A percentile compares a stretch with the other conserved stretches of the same genome.
These are phyloP conservation scores for Podospora appendiculata DNA, from an alignment of 495 filamentous ascomycete genomes.

Conservation along the genomic window DNA sequence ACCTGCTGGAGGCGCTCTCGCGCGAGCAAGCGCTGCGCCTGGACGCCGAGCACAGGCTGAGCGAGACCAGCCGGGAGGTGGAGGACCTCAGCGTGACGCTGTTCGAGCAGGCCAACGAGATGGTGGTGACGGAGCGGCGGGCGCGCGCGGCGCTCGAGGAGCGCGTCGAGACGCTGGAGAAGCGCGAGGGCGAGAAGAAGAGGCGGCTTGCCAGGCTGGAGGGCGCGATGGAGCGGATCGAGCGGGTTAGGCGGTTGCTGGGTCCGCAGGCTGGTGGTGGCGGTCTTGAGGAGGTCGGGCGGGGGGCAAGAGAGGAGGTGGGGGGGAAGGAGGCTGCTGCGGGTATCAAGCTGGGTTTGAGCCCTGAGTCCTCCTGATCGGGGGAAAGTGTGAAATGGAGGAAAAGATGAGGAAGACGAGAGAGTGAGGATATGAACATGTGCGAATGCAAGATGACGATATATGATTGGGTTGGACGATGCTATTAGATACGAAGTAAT, in stretches of 20 bases:
- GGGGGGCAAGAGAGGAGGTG: not conserved
- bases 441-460: no score
- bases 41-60: conserved; percentile 66
- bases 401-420: no score
- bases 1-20: conserved; percentile 61
- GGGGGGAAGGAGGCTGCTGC: not conserved
- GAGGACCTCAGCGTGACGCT: conserved; percentile 82
- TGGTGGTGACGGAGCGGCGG: conserved; percentile 86
- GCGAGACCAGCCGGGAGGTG: conserved; percentile 66
- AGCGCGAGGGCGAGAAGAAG: conserved; percentile 63
- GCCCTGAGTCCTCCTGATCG: no score
- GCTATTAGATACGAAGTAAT: no score
- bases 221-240: conserved; percentile 70
- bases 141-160: conserved; percentile 74
- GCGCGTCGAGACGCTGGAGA: conserved; percentile 59
- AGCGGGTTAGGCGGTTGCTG: conserved; percentile 58
- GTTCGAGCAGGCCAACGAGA: conserved; percentile 93
- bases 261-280: conserved; percentile 2
- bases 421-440: no score
- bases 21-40: conserved; percentile 65
- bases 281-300: not conserved
- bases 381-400: no score
- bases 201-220: conserved; percentile 67
- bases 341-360: no score
- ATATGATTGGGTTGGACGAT: no score